Base-by-base conservation (phyloP, 2,329 filamentous ascomycete genomes). In the Colletotrichum tamarilloi region DNA sequence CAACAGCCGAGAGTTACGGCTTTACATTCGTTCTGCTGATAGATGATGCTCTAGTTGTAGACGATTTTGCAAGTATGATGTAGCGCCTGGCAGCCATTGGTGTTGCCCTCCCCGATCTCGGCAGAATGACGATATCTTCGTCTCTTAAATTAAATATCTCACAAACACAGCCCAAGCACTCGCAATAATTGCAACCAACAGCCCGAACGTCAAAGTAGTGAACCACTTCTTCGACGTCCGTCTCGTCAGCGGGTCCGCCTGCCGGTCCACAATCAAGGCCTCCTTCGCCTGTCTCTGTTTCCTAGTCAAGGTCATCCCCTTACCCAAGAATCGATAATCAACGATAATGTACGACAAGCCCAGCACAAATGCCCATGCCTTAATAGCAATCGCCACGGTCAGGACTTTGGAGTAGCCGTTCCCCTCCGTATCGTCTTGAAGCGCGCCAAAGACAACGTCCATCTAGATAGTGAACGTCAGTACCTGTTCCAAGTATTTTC, bases 381-480 rank as follows among this genome's bases (percentile, higher is more conserved):
- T 78, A 64, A 78, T 75, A 12, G 71, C 58, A 9, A 73, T 75
- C 3, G 76, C 66, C 1, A 78, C 67, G 1, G 66, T 62, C 1
- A 78, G 62, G 1, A 77, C 77, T 19, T 71, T 74, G 5, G 58
- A 49, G 46, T 77, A 78, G 0, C 77, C 77, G n/a, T 65, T 74
- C 4, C 52, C 67, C 7, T 76, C 70, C 1, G 76, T 78, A 0
- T 69, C 68, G 2, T 78, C 76, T 62, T 78, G 77, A 1, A 78
- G 30, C 11, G 75, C 76, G 12, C 76, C 77, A n/a, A 69, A 78
- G 0, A 76, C 76, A 3, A 78, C 76, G 22, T 78, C 76, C 75
- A 77, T 77, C 76, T 78, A 2, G 11, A 59, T 22, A 32, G 19
- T 8, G 19, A n/a, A n/a, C 4, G 32, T 59, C 5, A 42, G 32